A percentile compares a stretch with the other conserved stretches of the same genome.
phyloP scores from a whole-genome alignment of 2,329 filamentous ascomycete genomes.

The Penicillium sp. region DNA sequence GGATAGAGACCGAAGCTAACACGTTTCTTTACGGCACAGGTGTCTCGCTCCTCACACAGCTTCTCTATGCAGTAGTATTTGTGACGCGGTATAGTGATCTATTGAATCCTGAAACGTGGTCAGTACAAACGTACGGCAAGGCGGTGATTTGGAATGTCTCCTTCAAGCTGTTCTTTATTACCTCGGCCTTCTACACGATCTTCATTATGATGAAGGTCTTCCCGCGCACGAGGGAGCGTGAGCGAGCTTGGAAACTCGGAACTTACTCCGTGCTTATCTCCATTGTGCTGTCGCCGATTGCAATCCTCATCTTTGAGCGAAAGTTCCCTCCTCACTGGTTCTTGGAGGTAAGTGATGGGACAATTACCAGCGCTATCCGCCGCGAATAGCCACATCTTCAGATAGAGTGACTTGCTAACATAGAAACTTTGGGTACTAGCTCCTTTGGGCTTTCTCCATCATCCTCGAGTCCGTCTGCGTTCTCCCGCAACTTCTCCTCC shows the following conservation, averaged over 20 bases:
- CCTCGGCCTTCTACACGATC: constrained; percentile 83
- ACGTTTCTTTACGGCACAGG: constrained; percentile 55
- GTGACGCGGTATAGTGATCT: constrained; percentile 85
- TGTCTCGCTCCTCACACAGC: constrained; percentile 87
- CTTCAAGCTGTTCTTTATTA: constrained; percentile 89
- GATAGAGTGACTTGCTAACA: background rate
- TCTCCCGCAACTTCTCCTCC: constrained; percentile 86
- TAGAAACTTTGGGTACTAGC: constrained; percentile 53
- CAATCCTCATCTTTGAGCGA: constrained; percentile 71
- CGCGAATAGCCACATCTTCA: no score
- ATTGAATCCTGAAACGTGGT: constrained; percentile 56
- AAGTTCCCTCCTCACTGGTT: constrained; percentile 49
- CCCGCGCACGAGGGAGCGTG: constrained; percentile 84
- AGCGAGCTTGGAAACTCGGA: constrained; percentile 92
- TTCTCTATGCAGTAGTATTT: constrained; percentile 86
- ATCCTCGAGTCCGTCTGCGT: constrained; percentile 91
- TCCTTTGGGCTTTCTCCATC: constrained; percentile 85
- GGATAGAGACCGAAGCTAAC: constrained; percentile 8
- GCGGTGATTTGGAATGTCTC: constrained; percentile 53
- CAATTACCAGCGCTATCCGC: background rate
- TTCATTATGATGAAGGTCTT: constrained; percentile 85
- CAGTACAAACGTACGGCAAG: constrained; percentile 11
- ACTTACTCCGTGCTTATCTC: constrained; percentile 70
- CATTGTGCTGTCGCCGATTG: constrained; percentile 72
- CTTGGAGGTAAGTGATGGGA: constrained; percentile 47